Percentiles rank a stretch among this genome's conserved stretches.
Evolutionary conservation across 805 yeast species (phyloP).

Genomic region (Kurtzmaniella cleridarum): DNA sequence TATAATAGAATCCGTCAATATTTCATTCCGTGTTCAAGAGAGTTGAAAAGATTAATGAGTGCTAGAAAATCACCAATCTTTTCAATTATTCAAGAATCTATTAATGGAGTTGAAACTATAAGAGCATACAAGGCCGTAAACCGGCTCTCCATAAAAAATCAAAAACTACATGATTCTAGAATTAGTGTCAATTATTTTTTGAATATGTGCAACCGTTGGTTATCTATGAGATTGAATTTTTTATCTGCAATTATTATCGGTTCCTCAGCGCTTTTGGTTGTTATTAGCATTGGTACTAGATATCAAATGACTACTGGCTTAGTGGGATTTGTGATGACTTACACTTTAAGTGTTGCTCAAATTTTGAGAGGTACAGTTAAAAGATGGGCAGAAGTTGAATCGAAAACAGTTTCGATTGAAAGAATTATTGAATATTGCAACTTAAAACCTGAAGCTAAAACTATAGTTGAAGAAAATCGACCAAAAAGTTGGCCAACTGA

Average conservation of each 20-base stretch:
- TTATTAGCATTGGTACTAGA: slow-evolving; percentile 11
- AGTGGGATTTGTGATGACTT: slow-evolving; percentile 24
- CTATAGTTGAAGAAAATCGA: slow-evolving; percentile 8
- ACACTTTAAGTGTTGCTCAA: slow-evolving; percentile 19
- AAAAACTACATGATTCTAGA: slow-evolving; percentile 15
- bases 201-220: slow-evolving; percentile 22
- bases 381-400: slow-evolving; percentile 21
- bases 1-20: slow-evolving; percentile 17
- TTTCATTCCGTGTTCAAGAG: slow-evolving; percentile 22
- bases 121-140: slow-evolving; percentile 19
- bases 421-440: slow-evolving; percentile 21
- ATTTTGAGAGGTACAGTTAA: slow-evolving; percentile 17
- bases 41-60: slow-evolving; percentile 20
- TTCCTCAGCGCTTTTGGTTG: slow-evolving; percentile 15
- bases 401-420: slow-evolving; percentile 20
- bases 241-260: slow-evolving; percentile 17
- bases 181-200: slow-evolving; percentile 15
- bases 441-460: slow-evolving; percentile 14
- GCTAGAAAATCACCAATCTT: slow-evolving; percentile 21
- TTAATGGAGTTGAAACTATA: slow-evolving; percentile 24
- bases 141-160: slow-evolving; percentile 18
- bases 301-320: slow-evolving; percentile 20
- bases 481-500: slow-evolving; percentile 17
- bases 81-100: slow-evolving; percentile 24
- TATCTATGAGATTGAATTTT: slow-evolving; percentile 19